Percentiles rank a stretch among this genome's conserved stretches.
phyloP scores from a whole-genome alignment of 2,329 filamentous ascomycete species.

The Hyphodiscus sp. region DNA sequence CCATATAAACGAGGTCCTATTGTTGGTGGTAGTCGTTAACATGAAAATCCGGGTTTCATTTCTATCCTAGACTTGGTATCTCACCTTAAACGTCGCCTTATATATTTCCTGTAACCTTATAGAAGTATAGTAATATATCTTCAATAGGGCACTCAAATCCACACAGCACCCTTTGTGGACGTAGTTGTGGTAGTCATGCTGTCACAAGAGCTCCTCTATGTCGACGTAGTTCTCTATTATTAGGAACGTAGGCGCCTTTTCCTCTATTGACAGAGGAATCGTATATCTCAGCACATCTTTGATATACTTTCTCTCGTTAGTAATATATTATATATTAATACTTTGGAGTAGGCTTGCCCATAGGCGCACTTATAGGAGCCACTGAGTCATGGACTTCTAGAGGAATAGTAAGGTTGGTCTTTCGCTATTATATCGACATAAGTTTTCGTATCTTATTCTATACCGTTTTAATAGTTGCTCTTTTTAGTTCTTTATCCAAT shows the following conservation, averaged over 20 bases:
- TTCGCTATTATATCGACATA: constrained; percentile 7
- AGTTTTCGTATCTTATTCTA: constrained; percentile 9
- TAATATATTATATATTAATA: constrained; percentile 15
- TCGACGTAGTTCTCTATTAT: constrained; percentile 14
- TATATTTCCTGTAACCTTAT: constrained; percentile 16
- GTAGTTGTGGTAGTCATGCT: constrained; percentile 13
- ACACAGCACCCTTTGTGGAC: too few species aligned
- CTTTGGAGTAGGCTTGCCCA: constrained; percentile 7
- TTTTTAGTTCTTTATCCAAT: constrained; percentile 8
- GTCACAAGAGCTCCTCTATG: constrained; percentile 13
- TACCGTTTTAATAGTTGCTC: constrained; percentile 11
- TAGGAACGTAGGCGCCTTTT: constrained; percentile 13
- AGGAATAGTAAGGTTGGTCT: constrained; percentile 10
- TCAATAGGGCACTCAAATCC: constrained; percentile 14
- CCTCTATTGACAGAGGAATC: constrained; percentile 13
- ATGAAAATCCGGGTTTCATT: constrained; percentile 3
- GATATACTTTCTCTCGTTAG: constrained; percentile 16
- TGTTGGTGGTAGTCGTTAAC: constrained; percentile 10
- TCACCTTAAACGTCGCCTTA: constrained; percentile 13
- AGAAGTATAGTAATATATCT: constrained; percentile 16
- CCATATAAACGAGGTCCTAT: constrained; percentile 17
- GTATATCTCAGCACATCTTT: constrained; percentile 10
- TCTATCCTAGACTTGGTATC: constrained; percentile 11
- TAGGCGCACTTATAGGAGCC: constrained; percentile 13
- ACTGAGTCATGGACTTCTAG: constrained; percentile 12